Evolutionary conservation across 169 alveolate genomes (phyloP), one percentile per base, ranked within the genome.

Genomic region (Eimeria acervulina): DNA sequence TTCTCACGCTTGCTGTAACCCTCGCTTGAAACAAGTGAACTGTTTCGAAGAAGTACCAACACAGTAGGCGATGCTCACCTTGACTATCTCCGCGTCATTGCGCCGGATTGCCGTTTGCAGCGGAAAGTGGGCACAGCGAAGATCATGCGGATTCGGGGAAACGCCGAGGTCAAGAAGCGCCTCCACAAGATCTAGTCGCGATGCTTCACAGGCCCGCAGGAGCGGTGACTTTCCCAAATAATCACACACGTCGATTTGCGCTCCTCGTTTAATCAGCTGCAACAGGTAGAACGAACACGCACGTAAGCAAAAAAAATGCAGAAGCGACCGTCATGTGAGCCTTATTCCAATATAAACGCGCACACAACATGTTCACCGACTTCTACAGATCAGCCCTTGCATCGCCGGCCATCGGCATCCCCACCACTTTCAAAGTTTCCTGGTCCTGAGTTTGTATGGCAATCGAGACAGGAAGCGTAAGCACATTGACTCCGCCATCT

Each of bases 381-480:
- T 2, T 19, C 42, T 8, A 8, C 1, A n/a, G 66, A 8, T 1
- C 88, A 42, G 31, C 63, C 26, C 26, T 42, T 80, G 0, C 61
- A 42, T 19, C 68, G 40, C 66, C 0, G n/a, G 38, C n/a, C n/a
- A 42, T 2, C 26, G 21, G 40, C 17, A 13, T n/a, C 31, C 47
- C 74, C 31, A 95, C 97, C 96, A 98, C 96, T 78, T 97, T 96
- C 96, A 98, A 97, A 40, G 97, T 93, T 40, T 97, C 97, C 87
- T 97, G 97, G 93, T 98, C 98, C 74, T 95, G 97, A 40, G 97
- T 96, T 76, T 97, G 96, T 51, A 98, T 97, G 10, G 98, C 98
- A 38, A 98, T 95, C n/a, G 98, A 97, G 61, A 98, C 97, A 38
- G 99, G 99, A 66, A 98, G 96, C 7, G 99, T 98, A 97, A 98